Conservation (phyloP, 768 basidiomycete species). For the Mycena kentingensis region DNA sequence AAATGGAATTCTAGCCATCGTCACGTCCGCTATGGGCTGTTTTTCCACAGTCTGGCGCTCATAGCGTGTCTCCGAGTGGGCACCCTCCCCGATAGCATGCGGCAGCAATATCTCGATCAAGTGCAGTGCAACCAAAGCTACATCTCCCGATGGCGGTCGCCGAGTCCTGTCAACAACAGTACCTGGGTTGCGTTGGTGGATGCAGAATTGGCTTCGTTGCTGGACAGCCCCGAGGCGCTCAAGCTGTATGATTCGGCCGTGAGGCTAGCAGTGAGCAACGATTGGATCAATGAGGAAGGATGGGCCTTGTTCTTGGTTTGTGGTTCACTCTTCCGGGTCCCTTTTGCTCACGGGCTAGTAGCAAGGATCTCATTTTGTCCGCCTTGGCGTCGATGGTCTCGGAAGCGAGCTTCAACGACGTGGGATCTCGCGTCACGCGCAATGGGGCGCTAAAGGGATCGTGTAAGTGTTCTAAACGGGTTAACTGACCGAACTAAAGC, state of each 20-base stretch:
- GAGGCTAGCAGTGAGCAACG: conserved; percentile 64
- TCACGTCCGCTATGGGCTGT: conserved; percentile 66
- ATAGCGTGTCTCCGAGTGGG: conserved; percentile 58
- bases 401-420: conserved; percentile 69
- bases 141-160: conserved; percentile 69
- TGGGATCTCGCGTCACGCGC: conserved; percentile 63
- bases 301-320: conserved; percentile 65
- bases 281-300: conserved; percentile 74
- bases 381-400: conserved; percentile 64
- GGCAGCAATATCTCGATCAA: conserved; percentile 52
- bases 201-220: conserved; percentile 66
- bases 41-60: conserved; percentile 71
- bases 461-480: conserved; percentile 45
- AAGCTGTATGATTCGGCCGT: conserved; percentile 71
- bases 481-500: not conserved
- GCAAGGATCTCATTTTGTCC: conserved; percentile 73
- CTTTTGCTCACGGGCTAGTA: conserved; percentile 27
- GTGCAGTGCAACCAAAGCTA: conserved; percentile 61
- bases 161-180: conserved; percentile 68
- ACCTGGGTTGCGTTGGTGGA: conserved; percentile 74
- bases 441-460: conserved; percentile 75
- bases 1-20: conserved; percentile 48
- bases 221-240: conserved; percentile 58
- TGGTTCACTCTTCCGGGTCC: not conserved
- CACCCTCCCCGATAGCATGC: conserved; percentile 36